Conservation (phyloP, 208 protist genomes). For the Acanthamoeba lenticulata region DNA sequence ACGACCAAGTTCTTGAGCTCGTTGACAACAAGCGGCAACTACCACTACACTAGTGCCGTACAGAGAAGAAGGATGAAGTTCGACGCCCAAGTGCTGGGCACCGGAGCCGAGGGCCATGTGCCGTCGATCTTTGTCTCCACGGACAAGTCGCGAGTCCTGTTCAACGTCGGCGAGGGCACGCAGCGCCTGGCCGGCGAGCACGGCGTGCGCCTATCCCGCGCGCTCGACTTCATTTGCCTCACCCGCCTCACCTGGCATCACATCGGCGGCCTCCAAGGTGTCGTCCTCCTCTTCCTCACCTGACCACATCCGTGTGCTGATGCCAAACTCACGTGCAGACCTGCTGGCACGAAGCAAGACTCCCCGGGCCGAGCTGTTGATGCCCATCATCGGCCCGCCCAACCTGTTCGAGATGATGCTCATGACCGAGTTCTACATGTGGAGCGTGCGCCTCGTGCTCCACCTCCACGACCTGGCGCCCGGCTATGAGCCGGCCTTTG, state of each 20-base stretch:
- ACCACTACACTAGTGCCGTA: too few relatives aligned
- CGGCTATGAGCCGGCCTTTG: neutral
- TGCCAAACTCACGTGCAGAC: neutral
- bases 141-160: neutral
- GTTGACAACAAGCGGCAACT: too few relatives aligned
- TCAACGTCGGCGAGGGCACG: slow-evolving; percentile 27
- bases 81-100: neutral
- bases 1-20: too few relatives aligned
- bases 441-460: neutral
- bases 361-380: neutral
- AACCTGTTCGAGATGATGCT: neutral
- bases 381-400: neutral
- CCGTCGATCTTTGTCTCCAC: neutral
- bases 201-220: neutral
- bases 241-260: neutral
- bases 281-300: neutral
- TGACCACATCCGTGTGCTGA: neutral
- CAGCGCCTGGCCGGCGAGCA: neutral
- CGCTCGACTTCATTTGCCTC: neutral
- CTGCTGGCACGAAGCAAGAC: neutral
- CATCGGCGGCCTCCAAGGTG: slow-evolving; percentile 16
- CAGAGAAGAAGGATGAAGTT: too few relatives aligned
- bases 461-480: neutral
- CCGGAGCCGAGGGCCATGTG: neutral
- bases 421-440: neutral